Percentiles rank a stretch among this genome's conserved stretches.
These are phyloP conservation scores for Hypholoma sublateritium DNA, from an alignment of 768 basidiomycete genomes.

Conservation along the genomic window DNA sequence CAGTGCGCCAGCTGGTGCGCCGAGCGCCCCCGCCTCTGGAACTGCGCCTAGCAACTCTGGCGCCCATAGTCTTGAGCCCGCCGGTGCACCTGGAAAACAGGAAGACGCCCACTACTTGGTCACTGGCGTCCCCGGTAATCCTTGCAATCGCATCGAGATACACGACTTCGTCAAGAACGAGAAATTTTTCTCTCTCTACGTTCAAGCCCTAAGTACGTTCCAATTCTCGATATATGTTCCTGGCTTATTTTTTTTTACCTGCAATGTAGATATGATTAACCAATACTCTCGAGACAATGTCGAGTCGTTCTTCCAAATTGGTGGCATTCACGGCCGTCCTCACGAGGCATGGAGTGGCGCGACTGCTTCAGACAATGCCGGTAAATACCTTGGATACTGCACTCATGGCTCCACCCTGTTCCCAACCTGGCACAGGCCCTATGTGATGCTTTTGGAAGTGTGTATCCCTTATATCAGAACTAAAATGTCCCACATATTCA, in stretches of 20 bases:
- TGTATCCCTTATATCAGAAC: no score
- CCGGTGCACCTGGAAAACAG: no score
- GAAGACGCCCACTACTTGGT: not conserved
- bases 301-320: conserved; percentile 41
- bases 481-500: not conserved
- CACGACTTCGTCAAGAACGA: conserved; percentile 1
- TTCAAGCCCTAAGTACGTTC: not conserved
- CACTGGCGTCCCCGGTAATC: not conserved
- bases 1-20: no score
- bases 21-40: no score
- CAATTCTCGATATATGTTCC: not conserved
- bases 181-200: not conserved
- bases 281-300: not conserved
- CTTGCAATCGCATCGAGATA: not conserved
- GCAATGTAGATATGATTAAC: not conserved
- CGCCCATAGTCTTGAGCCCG: no score
- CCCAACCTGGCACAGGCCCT: conserved; percentile 2
- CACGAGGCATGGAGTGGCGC: conserved; percentile 40
- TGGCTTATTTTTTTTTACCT: not conserved
- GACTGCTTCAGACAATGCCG: conserved; percentile 3
- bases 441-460: not conserved
- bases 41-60: no score
- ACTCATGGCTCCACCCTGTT: not conserved
- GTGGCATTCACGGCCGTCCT: conserved; percentile 53
- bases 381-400: not conserved